Percentiles rank a stretch among this genome's conserved stretches.
phyloP scores from a whole-genome alignment of 345 rosid genomes.

The Eucalyptus grandis region DNA sequence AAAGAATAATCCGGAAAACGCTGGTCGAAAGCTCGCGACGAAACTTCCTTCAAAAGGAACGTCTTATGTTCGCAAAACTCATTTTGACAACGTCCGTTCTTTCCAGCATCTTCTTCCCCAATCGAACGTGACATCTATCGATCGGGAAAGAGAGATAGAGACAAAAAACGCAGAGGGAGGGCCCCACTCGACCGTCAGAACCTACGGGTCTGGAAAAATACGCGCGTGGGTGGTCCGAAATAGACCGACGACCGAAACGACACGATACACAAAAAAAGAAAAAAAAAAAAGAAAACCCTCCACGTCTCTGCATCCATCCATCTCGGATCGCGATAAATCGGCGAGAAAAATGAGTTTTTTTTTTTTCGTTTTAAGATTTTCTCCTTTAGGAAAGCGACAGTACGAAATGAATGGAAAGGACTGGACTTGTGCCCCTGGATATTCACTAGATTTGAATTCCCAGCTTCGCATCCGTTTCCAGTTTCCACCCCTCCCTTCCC shows the following conservation, averaged over 20 bases:
- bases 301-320: background rate
- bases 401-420: constrained; percentile 2
- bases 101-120: background rate
- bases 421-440: constrained; percentile 55
- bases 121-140: too few relatives aligned
- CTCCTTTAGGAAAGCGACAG: constrained; percentile 17
- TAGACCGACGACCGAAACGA: background rate
- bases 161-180: background rate
- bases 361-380: background rate
- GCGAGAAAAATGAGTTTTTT: background rate
- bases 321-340: background rate
- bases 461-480: constrained; percentile 50
- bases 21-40: background rate
- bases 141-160: background rate
- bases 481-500: background rate
- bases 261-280: rapidly evolving
- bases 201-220: background rate
- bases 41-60: background rate
- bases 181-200: background rate
- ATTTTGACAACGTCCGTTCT: background rate
- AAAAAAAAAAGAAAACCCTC: rapidly evolving
- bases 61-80: background rate
- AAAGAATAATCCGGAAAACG: background rate
- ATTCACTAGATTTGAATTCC: constrained; percentile 57
- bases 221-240: background rate